These are phyloP conservation scores for Trichomonas vaginalis DNA, from an alignment of 208 protist species.

Conservation along the genomic window DNA sequence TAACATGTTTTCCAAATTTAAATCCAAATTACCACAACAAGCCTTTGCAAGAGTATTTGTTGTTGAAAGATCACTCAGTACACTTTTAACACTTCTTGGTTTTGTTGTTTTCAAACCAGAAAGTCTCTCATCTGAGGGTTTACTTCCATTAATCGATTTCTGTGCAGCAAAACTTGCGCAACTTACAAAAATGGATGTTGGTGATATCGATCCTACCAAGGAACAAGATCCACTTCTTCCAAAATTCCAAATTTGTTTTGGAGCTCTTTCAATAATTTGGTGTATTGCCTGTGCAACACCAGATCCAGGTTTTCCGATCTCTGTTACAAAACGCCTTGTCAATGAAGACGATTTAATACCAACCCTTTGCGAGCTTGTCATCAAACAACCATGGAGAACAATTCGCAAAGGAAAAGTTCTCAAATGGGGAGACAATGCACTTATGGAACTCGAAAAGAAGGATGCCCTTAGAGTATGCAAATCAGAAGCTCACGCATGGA, in stretches of 20 bases:
- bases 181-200: background rate
- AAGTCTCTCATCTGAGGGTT: background rate
- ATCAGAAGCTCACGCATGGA: background rate
- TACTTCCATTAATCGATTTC: background rate
- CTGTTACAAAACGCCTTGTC: background rate
- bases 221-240: background rate
- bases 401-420: background rate
- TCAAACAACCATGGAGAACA: constrained; percentile 10
- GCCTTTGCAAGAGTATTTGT: background rate
- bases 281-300: background rate
- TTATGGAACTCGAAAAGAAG: background rate
- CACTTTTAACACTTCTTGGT: background rate
- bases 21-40: background rate
- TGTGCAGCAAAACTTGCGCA: background rate
- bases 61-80: background rate
- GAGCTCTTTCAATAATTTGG: background rate
- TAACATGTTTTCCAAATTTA: background rate
- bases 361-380: background rate
- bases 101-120: constrained; percentile 10
- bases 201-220: background rate
- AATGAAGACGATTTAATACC: background rate
- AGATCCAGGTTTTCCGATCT: background rate
- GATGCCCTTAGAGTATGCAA: background rate
- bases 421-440: background rate
- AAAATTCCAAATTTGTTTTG: background rate